Evolutionary conservation across 73 alveolate genomes (phyloP).

Genomic region (Blepharisma japonicum): DNA sequence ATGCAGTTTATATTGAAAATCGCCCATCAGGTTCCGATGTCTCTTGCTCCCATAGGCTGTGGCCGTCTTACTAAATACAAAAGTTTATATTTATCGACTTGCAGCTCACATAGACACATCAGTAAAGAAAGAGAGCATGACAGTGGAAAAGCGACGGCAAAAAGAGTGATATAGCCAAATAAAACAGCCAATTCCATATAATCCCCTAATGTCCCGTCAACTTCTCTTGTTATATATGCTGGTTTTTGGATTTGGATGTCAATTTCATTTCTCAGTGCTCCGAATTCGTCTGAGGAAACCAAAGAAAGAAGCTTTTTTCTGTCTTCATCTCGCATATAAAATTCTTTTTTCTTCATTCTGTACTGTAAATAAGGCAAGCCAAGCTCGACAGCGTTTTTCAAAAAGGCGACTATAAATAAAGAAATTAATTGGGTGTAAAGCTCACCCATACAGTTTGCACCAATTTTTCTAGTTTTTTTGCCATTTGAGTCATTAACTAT

Average conservation of each 20-base stretch:
- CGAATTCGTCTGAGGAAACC: conserved; percentile 27
- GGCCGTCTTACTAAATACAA: conserved; percentile 47
- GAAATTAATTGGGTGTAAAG: conserved; percentile 44
- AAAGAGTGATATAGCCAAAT: conserved; percentile 44
- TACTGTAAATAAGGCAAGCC: conserved; percentile 32
- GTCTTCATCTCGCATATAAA: neutral
- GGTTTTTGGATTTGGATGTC: conserved; percentile 39
- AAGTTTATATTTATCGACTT: conserved; percentile 46
- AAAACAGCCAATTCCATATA: conserved; percentile 49
- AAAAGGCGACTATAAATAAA: conserved; percentile 32
- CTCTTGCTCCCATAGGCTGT: conserved; percentile 45
- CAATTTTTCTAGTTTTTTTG: neutral
- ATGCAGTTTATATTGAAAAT: conserved; percentile 38
- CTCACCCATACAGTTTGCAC: conserved; percentile 41
- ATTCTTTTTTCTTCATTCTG: conserved; percentile 24
- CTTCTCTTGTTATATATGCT: conserved; percentile 36
- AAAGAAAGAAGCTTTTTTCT: neutral
- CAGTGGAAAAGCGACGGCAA: conserved; percentile 55
- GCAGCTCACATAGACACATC: conserved; percentile 27
- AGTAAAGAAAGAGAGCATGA: conserved; percentile 39
- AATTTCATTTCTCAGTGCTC: conserved; percentile 34
- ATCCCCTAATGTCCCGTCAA: conserved; percentile 55
- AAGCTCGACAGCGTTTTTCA: conserved; percentile 37
- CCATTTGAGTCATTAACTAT: neutral
- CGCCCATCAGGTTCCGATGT: conserved; percentile 52